Percentiles rank a stretch among this genome's conserved stretches.
Conservation (phyloP, 2,329 filamentous ascomycete genomes). For the Sporothrix curviconia region DNA sequence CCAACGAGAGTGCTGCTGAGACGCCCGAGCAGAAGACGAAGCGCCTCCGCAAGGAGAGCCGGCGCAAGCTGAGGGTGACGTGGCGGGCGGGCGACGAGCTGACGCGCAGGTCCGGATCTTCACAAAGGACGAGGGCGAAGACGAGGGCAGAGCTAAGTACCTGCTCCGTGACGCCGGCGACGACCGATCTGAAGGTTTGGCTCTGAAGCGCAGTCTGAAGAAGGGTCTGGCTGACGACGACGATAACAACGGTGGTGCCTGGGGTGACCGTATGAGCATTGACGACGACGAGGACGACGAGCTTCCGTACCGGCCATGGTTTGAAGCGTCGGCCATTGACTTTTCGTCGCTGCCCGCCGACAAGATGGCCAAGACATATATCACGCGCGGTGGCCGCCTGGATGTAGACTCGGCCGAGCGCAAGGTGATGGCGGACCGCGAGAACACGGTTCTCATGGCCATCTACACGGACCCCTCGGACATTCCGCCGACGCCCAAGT, state of each 20-base stretch:
- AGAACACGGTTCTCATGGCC: conserved; percentile 55
- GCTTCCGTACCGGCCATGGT: conserved; percentile 46
- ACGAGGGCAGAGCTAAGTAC: conserved; percentile 59
- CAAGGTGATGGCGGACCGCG: conserved; percentile 48
- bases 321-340: conserved; percentile 40
- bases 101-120: conserved; percentile 62
- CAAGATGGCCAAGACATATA: conserved; percentile 42
- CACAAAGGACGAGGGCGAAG: conserved; percentile 67
- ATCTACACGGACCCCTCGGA: conserved; percentile 49
- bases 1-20: conserved; percentile 47
- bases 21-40: conserved; percentile 61
- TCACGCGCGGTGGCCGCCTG: conserved; percentile 47
- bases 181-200: conserved; percentile 66
- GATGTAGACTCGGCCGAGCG: conserved; percentile 50
- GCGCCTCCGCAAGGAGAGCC: conserved; percentile 64
- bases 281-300: conserved; percentile 44
- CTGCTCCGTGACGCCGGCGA: conserved; percentile 67
- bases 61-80: conserved; percentile 61
- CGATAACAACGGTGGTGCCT: conserved; percentile 33
- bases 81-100: conserved; percentile 65
- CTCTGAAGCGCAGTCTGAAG: conserved; percentile 50
- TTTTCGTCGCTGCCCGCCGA: conserved; percentile 40
- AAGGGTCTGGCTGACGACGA: conserved; percentile 47
- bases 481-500: conserved; percentile 51
- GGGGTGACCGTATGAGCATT: background rate